phyloP scores from a whole-genome alignment of 2,329 filamentous ascomycete species.

The Sclerotinia nivalis region DNA sequence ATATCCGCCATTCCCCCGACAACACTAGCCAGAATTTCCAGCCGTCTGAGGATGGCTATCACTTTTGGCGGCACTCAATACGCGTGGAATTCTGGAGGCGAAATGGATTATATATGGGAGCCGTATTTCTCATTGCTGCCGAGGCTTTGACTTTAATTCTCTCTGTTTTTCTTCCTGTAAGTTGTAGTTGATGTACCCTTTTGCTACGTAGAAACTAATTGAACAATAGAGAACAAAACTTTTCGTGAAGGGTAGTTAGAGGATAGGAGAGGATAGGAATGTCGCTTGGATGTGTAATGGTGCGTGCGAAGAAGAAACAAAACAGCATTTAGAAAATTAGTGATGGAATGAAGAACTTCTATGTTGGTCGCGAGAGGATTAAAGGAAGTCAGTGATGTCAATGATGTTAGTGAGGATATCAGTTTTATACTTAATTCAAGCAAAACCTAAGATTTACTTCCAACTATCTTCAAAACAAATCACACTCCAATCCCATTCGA shows the following conservation, averaged over 20 bases:
- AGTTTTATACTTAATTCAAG: not conserved
- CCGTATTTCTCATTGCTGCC: not conserved
- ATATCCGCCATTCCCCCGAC: not conserved
- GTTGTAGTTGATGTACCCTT: not conserved
- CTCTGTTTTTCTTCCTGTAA: not conserved
- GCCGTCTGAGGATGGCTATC: not conserved
- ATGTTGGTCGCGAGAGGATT: too few relatives aligned
- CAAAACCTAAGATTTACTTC: not conserved
- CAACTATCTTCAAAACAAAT: not conserved
- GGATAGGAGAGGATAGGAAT: not conserved
- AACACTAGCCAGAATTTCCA: not conserved
- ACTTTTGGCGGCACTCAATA: too few relatives aligned
- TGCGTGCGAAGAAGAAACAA: too few relatives aligned
- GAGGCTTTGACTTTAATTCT: not conserved
- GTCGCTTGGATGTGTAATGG: too few relatives aligned
- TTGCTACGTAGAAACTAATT: not conserved
- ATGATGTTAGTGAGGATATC: not conserved
- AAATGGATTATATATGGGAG: too few relatives aligned
- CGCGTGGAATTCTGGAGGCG: too few relatives aligned
- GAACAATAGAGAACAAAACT: not conserved
- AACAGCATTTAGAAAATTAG: too few relatives aligned
- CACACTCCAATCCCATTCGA: too few relatives aligned
- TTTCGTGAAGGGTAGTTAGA: not conserved
- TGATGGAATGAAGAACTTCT: not conserved
- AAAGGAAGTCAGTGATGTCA: not conserved